These are phyloP conservation scores for Sclerospora graminicola DNA, from an alignment of 352 stramenopile species.

Conservation along the genomic window DNA sequence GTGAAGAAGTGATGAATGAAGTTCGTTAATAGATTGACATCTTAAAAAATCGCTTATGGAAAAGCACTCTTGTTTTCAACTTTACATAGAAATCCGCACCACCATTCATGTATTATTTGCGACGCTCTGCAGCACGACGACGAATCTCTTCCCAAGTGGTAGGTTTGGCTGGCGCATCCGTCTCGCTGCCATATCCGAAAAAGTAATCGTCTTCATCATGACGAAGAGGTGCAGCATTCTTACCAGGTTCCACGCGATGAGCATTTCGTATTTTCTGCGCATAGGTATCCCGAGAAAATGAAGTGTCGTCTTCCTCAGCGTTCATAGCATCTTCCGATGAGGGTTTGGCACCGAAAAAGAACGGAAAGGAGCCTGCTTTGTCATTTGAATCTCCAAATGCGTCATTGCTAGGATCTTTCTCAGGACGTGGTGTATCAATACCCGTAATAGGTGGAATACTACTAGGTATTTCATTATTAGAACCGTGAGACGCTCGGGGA, in stretches of 20 bases:
- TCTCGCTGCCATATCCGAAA: constrained; percentile 20
- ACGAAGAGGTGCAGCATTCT: constrained; percentile 9
- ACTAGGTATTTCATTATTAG: constrained; percentile 7
- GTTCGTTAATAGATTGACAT: background rate
- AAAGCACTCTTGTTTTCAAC: background rate
- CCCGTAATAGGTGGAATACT: constrained; percentile 20
- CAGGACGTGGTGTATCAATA: constrained; percentile 10
- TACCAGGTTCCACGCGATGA: constrained; percentile 5
- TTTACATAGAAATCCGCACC: background rate
- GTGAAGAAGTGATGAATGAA: constrained; percentile 11
- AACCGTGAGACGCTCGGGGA: constrained; percentile 3
- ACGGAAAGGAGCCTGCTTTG: constrained; percentile 21
- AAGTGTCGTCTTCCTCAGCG: constrained; percentile 9
- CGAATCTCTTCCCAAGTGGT: constrained; percentile 78
- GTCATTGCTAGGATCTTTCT: constrained; percentile 13
- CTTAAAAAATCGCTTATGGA: background rate
- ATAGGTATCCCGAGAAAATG: constrained; percentile 34
- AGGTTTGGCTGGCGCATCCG: constrained; percentile 20
- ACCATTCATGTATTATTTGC: constrained; percentile 25
- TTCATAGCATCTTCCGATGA: constrained; percentile 1
- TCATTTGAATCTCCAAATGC: constrained; percentile 14
- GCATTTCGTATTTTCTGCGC: constrained; percentile 13
- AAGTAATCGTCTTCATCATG: constrained; percentile 48
- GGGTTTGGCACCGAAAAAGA: constrained; percentile 38
- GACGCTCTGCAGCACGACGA: constrained; percentile 33